Evolutionary conservation across 1,284 basidiomycete species (phyloP), one percentile per base, ranked within the genome.

Genomic region (Chondrostereum purpureum): DNA sequence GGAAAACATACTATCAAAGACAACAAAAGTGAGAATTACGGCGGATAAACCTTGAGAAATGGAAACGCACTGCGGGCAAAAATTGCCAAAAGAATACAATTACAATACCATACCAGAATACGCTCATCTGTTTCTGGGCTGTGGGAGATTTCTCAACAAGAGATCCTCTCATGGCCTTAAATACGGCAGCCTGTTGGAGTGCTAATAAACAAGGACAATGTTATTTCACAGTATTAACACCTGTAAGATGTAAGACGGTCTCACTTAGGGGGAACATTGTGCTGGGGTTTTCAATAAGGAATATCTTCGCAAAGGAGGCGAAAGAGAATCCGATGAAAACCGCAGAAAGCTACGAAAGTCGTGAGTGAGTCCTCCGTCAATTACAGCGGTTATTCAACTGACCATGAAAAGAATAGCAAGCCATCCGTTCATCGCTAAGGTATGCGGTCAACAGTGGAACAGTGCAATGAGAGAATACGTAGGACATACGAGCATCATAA

Each of bases 331-430:
- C 55, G 20, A 56, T 42, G 35, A 58, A 53, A 4, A 55, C 56
- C 13, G 50, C 50, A 16, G 47, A 49, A 13, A 44, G 20, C 49
- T 43, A 18, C 33, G 31, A 16, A 5, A 18, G n/a, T 39, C 19
- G 4, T 39, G 12, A 39, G n/a, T 3, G 27, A 8, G 27, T 39
- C 17, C 19, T 39, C 17, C 12, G 14, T 39, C 16, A 19, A 39
- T 43, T 16, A n/a, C 17, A 31, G 37, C 13, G 36, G n/a, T 19
- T 13, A 12, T 18, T 27, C 11, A n/a, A 17, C 50, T 40, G 47
- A 54, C 56, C 56, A 58, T 58, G 45, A 58, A 58, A 34, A 58
- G 27, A n/a, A 58, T 49, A 0, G 54, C 56, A 12, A 58, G 50
- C 55, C 56, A 58, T 16, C 56, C 56, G 33, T 58, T 58, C 56